Evolutionary conservation across 169 alveolate species (phyloP).

Genomic region (Blepharisma undulans): DNA sequence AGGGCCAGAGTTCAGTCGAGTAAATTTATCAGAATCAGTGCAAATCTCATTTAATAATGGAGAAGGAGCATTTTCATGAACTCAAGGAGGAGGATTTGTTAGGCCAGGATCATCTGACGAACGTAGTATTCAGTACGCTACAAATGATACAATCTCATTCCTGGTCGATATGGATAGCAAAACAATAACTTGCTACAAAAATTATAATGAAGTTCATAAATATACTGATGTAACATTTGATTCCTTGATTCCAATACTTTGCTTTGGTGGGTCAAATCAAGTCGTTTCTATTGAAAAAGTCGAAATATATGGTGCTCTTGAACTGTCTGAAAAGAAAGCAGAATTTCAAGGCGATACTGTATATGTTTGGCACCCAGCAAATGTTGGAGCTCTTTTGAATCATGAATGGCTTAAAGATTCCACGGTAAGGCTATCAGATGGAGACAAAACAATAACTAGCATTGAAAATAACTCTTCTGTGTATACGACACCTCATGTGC

Average conservation of each 20-base stretch:
- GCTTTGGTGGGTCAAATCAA: slow-evolving; percentile 27
- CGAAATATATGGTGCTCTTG: not conserved
- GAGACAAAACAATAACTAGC: not conserved
- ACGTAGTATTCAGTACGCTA: not conserved
- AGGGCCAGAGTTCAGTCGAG: not conserved
- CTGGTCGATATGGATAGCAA: not conserved
- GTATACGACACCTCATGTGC: not conserved
- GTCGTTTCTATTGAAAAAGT: not conserved
- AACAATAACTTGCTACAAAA: not conserved
- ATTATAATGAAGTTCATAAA: not conserved
- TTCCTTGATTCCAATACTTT: not conserved
- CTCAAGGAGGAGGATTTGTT: not conserved
- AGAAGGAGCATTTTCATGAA: not conserved
- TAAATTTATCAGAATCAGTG: not conserved
- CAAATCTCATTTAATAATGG: not conserved
- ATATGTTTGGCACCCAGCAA: not conserved
- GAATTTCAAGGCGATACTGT: not conserved
- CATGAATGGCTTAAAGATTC: not conserved
- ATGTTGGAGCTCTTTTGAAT: not conserved
- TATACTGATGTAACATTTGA: not conserved
- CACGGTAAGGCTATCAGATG: not conserved
- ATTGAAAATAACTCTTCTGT: not conserved
- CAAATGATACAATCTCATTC: not conserved
- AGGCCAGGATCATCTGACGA: not conserved
- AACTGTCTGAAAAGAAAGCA: not conserved